Base-by-base conservation (phyloP, 2,329 filamentous ascomycete genomes). In the Ambrosiella cleistominuta region DNA sequence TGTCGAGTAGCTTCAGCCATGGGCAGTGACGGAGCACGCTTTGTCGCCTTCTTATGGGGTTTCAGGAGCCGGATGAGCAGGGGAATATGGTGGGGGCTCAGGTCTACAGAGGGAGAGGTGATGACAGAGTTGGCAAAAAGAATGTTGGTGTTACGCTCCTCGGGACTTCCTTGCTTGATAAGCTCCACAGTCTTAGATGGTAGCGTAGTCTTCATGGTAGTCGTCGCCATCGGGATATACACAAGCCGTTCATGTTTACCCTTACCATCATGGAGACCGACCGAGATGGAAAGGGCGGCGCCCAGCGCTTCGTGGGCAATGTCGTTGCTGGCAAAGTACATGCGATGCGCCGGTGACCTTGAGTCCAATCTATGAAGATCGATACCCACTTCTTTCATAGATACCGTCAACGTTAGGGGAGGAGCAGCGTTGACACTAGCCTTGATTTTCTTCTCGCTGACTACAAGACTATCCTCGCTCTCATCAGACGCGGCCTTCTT, bases 211-310 rank as follows among this genome's bases (percentile, higher is more conserved):
- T 91, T 88, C 61, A 97, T 81, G 0, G 83, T 98, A 2, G 90
- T 95, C 1, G 93, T 98, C 17, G 91, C 87, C 93, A 98, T 97
- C 0, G 93, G 93, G 49, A 98, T 80, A 68, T 98, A 98, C 19
- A 95, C 72, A 60, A 98, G 78, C 57, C 91, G 83, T 67, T 96
- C 88, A 0, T 88, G 85, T 64, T 86, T 86, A 7, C 85, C 86
- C 36, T 84, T 81, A n/a, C 88, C 88, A 67, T 96, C 89, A 65
- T 96, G 90, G 40, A 98, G 76, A 44, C 89, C 93, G 59, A 97
- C 77, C 0, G 91, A 91, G 58, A 98, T 86, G 0, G 93, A 95
- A 45, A 98, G 81, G 2, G 90, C 93, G 15, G 91, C 93, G 19
- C 93, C 79, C 40, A 98, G 76, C 9, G 90, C 93, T 73, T 98